Conservation (phyloP, 2,329 filamentous ascomycete genomes). For the Fusarium stilboides region DNA sequence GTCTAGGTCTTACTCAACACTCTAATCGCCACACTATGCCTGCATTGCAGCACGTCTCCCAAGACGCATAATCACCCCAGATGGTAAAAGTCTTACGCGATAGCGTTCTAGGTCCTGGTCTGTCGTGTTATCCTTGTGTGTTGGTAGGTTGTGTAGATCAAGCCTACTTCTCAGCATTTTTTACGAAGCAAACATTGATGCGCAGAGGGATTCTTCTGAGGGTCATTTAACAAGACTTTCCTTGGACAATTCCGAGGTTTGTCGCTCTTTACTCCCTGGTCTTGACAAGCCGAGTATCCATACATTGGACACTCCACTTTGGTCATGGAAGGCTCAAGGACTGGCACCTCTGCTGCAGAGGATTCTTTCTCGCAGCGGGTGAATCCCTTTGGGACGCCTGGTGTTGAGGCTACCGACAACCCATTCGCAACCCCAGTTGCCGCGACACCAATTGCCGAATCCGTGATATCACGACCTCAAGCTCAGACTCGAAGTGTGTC, state of each 20-base stretch:
- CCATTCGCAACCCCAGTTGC: constrained; percentile 42
- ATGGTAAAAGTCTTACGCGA: constrained; percentile 6
- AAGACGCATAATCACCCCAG: constrained; percentile 33
- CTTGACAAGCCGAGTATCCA: constrained; percentile 21
- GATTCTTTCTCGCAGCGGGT: constrained; percentile 18
- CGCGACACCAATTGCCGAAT: constrained; percentile 40
- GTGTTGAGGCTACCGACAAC: constrained; percentile 37
- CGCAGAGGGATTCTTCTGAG: constrained; percentile 7
- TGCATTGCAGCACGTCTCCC: constrained; percentile 24
- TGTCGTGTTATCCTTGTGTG: constrained; percentile 10
- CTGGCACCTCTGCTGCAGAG: constrained; percentile 29
- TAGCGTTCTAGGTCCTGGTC: constrained; percentile 4
- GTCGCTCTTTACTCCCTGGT: constrained; percentile 24
- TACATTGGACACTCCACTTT: constrained; percentile 30
- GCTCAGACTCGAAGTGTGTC: constrained; percentile 25
- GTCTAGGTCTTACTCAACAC: constrained; percentile 6
- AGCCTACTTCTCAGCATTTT: neutral
- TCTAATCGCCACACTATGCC: constrained; percentile 17
- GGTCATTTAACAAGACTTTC: constrained; percentile 13
- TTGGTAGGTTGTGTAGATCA: neutral
- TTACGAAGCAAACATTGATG: constrained; percentile 2
- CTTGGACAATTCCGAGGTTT: constrained; percentile 16
- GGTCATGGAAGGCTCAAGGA: constrained; percentile 40
- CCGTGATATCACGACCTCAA: constrained; percentile 33
- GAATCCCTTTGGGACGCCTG: constrained; percentile 34